phyloP scores from a whole-genome alignment of 768 basidiomycete genomes.

The Tulasnella sp. region DNA sequence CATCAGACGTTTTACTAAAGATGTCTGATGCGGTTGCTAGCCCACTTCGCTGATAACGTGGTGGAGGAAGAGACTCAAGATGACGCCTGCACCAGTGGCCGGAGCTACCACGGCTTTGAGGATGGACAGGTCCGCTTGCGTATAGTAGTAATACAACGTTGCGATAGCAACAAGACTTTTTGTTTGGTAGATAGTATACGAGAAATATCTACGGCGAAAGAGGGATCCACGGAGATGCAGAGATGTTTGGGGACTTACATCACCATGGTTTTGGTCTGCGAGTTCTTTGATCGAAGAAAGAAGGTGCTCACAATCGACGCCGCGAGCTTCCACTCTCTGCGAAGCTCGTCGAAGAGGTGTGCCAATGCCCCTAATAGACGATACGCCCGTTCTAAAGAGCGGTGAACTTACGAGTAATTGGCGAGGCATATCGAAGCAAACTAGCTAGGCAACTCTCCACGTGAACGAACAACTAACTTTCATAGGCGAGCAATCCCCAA shows the following conservation, averaged over 20 bases:
- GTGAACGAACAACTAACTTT: neutral
- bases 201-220: neutral
- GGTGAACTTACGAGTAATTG: neutral
- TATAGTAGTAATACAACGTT: neutral
- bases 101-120: neutral
- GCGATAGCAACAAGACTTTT: neutral
- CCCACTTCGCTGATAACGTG: neutral
- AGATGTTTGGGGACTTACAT: neutral
- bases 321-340: slow-evolving; percentile 2
- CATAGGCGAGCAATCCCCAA: neutral
- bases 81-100: neutral
- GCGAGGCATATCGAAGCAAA: neutral
- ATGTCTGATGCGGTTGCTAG: neutral
- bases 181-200: neutral
- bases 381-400: slow-evolving; percentile 26
- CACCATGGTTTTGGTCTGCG: neutral
- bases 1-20: neutral
- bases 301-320: neutral
- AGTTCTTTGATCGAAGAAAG: no score
- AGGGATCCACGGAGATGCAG: neutral
- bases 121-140: neutral
- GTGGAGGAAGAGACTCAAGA: neutral
- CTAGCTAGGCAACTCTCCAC: neutral
- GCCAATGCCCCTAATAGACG: slow-evolving; percentile 30
- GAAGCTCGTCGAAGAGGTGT: slow-evolving; percentile 28